Percentiles rank a stretch among this genome's conserved stretches.
Conservation (phyloP, 2,329 filamentous ascomycete species). For the Neocatenulostroma microsporum region DNA sequence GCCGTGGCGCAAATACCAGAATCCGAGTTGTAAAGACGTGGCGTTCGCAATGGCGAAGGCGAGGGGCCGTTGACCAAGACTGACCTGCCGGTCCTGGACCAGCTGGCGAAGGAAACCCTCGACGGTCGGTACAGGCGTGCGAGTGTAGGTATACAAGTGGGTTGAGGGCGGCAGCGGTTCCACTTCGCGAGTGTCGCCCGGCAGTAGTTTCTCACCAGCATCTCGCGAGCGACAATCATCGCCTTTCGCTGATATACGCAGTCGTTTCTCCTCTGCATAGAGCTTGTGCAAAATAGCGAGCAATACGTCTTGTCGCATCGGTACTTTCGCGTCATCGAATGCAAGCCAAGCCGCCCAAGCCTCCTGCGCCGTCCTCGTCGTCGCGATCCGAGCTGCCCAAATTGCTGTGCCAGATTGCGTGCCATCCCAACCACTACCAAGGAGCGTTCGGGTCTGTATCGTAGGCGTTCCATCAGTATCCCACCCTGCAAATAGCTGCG, state of each 20-base stretch:
- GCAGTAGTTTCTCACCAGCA: conserved; percentile 32
- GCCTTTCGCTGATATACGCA: conserved; percentile 5
- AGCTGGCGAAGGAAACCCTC: conserved; percentile 54
- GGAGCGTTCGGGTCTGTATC: conserved; percentile 46
- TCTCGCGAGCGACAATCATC: too few species aligned
- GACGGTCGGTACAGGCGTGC: conserved; percentile 53
- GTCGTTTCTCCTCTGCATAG: conserved; percentile 27
- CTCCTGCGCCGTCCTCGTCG: conserved; percentile 54
- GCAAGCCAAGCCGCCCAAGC: conserved; percentile 58
- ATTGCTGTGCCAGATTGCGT: conserved; percentile 21
- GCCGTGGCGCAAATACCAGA: conserved; percentile 39
- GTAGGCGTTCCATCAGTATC: conserved; percentile 56
- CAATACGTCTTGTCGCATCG: conserved; percentile 39
- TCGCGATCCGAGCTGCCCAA: conserved; percentile 52
- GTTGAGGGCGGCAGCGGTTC: conserved; percentile 50
- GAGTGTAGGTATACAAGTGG: conserved; percentile 57
- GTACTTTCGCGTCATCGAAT: conserved; percentile 40
- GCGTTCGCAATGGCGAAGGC: conserved; percentile 51
- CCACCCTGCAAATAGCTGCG: conserved; percentile 52
- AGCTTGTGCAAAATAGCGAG: conserved; percentile 53
- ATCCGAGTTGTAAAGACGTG: conserved; percentile 39
- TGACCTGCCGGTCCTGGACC: conserved; percentile 42
- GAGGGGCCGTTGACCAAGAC: conserved; percentile 46
- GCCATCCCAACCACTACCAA: conserved; percentile 1
- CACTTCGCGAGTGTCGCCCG: conserved; percentile 54